Evolutionary conservation across 768 basidiomycete genomes (phyloP), one percentile per base, ranked within the genome.

Genomic region (Trametes sanguinea): DNA sequence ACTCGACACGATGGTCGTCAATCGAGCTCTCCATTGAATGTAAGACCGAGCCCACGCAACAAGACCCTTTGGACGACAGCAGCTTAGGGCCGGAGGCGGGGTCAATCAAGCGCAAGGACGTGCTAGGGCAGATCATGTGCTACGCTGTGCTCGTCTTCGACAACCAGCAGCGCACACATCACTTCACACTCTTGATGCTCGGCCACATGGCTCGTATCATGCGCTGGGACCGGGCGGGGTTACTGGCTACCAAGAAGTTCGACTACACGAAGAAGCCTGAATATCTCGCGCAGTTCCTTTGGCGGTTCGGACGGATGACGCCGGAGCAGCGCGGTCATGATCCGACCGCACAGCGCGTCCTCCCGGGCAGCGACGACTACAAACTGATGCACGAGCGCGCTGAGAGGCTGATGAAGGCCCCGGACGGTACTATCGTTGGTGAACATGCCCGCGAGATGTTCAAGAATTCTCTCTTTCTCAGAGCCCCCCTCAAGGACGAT

Each of bases 121-220:
- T 47, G 17, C 45, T 56, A 3, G 55, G 46, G 1, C 55, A 57
- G 50, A 52, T 62, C 44, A 39, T 53, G 33, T 45, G 47, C 0
- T 62, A 62, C 22, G 54, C 54, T 0, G 17, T n/a, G 14, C 30
- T 27, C 35, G 33, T 57, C 51, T 62, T 51, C 51, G 35, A 45
- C 1, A 37, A 45, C 13, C 61, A 62, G 39, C 55, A 52, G 3
- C 61, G 54, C 10, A 51, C 27, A 7, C 43, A 44, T 17, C 54
- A 51, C 35, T 62, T 57, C 33, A 44, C 35, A 5, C n/a, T 62
- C 17, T 27, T 62, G 13, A 32, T 62, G 14, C 13, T 62, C 9
- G 60, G 54, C 17, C 7, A 4, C 5, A 37, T 16, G 3, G 54
- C 54, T 7, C 60, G 60, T 10, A 33, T 62, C 54, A n/a, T 62